phyloP scores from a whole-genome alignment of 2,329 filamentous ascomycete species.

The Penicillium sumatraense region DNA sequence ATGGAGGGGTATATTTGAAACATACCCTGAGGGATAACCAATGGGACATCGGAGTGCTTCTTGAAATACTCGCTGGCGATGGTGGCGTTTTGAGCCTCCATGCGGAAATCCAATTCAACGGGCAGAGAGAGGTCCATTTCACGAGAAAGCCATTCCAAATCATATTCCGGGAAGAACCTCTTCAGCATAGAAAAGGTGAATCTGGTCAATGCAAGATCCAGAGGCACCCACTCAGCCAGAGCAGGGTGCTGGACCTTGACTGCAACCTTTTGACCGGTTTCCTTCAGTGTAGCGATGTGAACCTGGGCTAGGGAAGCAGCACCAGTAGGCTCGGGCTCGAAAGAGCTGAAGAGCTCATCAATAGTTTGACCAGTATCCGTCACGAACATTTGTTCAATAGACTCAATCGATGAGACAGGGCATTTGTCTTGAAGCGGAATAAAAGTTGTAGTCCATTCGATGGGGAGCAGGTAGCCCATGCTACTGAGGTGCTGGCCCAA shows the following conservation, averaged over 20 bases:
- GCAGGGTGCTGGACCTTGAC: slow-evolving; percentile 96
- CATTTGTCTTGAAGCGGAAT: slow-evolving; percentile 95
- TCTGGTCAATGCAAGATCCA: slow-evolving; percentile 83
- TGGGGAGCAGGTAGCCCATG: slow-evolving; percentile 90
- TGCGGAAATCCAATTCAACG: slow-evolving; percentile 85
- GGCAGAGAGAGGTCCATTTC: slow-evolving; percentile 93
- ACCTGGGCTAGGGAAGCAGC: slow-evolving; percentile 95
- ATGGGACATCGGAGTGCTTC: slow-evolving; percentile 71
- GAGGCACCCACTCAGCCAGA: slow-evolving; percentile 83
- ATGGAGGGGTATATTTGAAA: neutral
- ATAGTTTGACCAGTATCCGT: slow-evolving; percentile 80
- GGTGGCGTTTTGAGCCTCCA: slow-evolving; percentile 82
- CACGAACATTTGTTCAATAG: slow-evolving; percentile 83
- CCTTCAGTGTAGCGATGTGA: slow-evolving; percentile 81
- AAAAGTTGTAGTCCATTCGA: slow-evolving; percentile 94
- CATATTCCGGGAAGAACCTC: slow-evolving; percentile 94
- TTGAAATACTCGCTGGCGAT: slow-evolving; percentile 82
- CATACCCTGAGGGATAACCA: slow-evolving; percentile 76
- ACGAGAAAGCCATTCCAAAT: slow-evolving; percentile 90
- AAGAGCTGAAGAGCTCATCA: slow-evolving; percentile 83
- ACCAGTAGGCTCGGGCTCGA: slow-evolving; percentile 79
- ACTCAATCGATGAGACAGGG: slow-evolving; percentile 86
- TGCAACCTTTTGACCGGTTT: slow-evolving; percentile 82
- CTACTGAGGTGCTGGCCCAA: slow-evolving; percentile 94
- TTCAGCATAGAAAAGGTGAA: slow-evolving; percentile 92